Conservation (phyloP, 306 rosid species). For the Crotalaria pallida region DNA sequence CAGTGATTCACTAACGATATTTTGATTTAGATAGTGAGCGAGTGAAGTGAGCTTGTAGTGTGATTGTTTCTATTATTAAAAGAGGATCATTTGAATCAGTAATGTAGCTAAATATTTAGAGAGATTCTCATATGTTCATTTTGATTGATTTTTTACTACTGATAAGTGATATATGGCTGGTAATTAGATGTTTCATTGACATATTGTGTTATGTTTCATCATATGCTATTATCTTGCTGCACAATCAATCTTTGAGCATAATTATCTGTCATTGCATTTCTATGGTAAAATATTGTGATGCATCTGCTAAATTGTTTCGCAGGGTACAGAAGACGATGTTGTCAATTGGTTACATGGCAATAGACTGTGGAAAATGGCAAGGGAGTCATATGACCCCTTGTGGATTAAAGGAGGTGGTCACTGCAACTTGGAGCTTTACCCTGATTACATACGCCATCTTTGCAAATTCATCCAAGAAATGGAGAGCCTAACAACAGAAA, state of each 20-base stretch:
- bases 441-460: slow-evolving; percentile 87
- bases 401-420: slow-evolving; percentile 99
- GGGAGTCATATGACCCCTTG: slow-evolving; percentile 83
- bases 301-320: slow-evolving; percentile 26
- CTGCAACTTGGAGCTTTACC: slow-evolving; percentile 97
- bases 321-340: slow-evolving; percentile 98
- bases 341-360: slow-evolving; percentile 93
- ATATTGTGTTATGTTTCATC: background rate
- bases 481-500: slow-evolving; percentile 78
- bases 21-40: background rate
- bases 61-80: background rate
- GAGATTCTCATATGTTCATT: background rate
- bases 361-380: slow-evolving; percentile 81
- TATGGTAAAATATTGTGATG: too few relatives aligned
- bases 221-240: background rate
- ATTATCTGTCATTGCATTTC: too few relatives aligned
- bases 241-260: background rate
- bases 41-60: background rate
- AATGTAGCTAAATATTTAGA: background rate
- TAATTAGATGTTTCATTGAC: background rate
- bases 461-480: slow-evolving; percentile 76
- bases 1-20: background rate
- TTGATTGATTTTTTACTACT: background rate
- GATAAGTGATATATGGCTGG: background rate
- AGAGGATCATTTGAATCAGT: background rate